Base-by-base conservation (phyloP, 1,139 yeast genomes). In the Geotrichum histeridarum region DNA sequence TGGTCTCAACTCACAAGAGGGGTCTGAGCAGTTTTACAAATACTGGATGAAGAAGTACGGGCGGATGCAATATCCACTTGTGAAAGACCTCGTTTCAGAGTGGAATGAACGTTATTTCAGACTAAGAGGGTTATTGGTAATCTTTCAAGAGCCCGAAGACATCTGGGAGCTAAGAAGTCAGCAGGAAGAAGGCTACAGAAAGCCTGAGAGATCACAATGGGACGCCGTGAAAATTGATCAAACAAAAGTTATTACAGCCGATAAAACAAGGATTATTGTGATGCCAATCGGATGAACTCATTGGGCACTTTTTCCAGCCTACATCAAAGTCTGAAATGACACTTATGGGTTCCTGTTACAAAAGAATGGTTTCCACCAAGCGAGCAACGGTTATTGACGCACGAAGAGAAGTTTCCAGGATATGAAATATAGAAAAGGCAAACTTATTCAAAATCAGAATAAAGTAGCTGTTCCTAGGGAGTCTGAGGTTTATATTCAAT, bases 51-150 rank as follows among this genome's bases (percentile, higher is more conserved):
- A 42, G 15, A 8, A 27, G 14, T 30, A 42, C 32, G 33, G 45
- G 14, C 45, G 45, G 8, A 42, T 30, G 33, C 45, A 42, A 33
- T 42, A 42, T 27, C 45, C 45, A 5, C n/a, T 30, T 7, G 45
- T 42, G 6, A 42, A 42, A n/a, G 33, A 22, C 4, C 11, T 42
- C n/a, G 45, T 42, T 12, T 9, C 22, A 6, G 12, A 8, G 11
- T 42, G 45, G 45, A 42, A 42, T n/a, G 11, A 27, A n/a, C 14
- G 15, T 14, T 42, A 27, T 30, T 42, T 42, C 12, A 31, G 27
- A 9, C 2, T 2, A n/a, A 42, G 45, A 33, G 45, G 45, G 9
- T 4, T 42, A 4, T 9, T 8, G 30, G 36, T 42, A 14, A 11
- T 42, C 11, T 42, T 42, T 42, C 35, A 42, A 17, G 27, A 15